Conservation (phyloP, 2,329 filamentous ascomycete species). For the Metarhizium guizhouense region DNA sequence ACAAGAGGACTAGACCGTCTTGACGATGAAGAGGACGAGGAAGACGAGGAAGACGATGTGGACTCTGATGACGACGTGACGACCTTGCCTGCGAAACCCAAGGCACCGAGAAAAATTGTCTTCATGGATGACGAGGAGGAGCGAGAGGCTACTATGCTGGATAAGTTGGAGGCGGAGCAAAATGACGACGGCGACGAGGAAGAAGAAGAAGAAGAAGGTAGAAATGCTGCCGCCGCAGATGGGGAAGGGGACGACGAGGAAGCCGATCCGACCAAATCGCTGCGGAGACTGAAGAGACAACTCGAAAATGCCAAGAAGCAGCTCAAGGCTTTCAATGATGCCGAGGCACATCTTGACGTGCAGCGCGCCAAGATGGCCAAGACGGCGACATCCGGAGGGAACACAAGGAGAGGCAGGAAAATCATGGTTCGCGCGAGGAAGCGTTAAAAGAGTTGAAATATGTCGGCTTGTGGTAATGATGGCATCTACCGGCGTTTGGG, state of each 20-base stretch:
- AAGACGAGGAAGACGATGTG: constrained; percentile 19
- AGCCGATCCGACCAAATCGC: constrained; percentile 30
- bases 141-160: constrained; percentile 20
- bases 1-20: constrained; percentile 26
- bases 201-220: constrained; percentile 12
- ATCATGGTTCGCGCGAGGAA: constrained; percentile 55
- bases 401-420: constrained; percentile 52
- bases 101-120: constrained; percentile 38
- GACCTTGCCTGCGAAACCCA: constrained; percentile 19
- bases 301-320: constrained; percentile 44
- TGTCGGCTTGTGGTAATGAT: neutral
- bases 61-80: constrained; percentile 24
- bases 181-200: constrained; percentile 20
- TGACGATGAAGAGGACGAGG: constrained; percentile 24
- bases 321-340: constrained; percentile 42
- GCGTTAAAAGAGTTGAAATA: constrained; percentile 29
- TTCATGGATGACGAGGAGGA: constrained; percentile 37
- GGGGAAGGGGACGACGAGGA: constrained; percentile 20
- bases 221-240: constrained; percentile 5
- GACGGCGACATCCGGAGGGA: constrained; percentile 49
- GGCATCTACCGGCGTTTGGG: constrained; percentile 4
- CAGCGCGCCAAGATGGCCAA: constrained; percentile 58
- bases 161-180: constrained; percentile 22
- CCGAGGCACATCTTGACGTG: constrained; percentile 48
- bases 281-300: constrained; percentile 37